These are phyloP conservation scores for Pyrus communis DNA, from an alignment of 306 rosid species.

Conservation along the genomic window DNA sequence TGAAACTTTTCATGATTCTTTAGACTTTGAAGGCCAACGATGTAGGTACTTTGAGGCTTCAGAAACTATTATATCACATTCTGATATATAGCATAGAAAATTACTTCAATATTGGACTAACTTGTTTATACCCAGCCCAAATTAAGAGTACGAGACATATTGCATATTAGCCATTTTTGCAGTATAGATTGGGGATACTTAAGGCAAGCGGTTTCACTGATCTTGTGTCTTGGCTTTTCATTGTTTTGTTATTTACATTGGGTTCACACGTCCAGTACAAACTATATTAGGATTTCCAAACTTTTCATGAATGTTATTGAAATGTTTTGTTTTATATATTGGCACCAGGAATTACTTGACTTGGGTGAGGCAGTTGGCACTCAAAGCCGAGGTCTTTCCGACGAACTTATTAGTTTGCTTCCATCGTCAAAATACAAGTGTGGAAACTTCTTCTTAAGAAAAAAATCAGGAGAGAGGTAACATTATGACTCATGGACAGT, in stretches of 20 bases:
- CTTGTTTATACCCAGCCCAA: background rate
- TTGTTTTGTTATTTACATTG: background rate
- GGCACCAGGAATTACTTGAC: constrained; percentile 66
- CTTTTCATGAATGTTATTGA: background rate
- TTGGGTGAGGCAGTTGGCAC: constrained; percentile 88
- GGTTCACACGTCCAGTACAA: background rate
- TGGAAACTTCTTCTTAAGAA: constrained; percentile 62
- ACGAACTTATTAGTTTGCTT: constrained; percentile 69
- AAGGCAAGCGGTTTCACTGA: background rate
- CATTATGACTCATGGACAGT: constrained; percentile 2
- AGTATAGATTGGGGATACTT: background rate
- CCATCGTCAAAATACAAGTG: constrained; percentile 69
- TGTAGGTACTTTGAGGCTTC: background rate
- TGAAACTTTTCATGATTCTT: background rate
- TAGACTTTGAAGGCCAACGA: background rate
- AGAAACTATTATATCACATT: background rate
- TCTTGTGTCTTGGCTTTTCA: background rate
- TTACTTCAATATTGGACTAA: background rate
- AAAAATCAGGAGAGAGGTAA: constrained; percentile 64
- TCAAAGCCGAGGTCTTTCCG: constrained; percentile 75
- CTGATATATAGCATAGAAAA: background rate
- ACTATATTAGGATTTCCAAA: background rate
- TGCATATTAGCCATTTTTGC: background rate
- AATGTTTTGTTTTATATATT: background rate
- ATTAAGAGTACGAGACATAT: background rate